Evolutionary conservation across 2,329 filamentous ascomycete species (phyloP), one percentile per base, ranked within the genome.

Genomic region (Pseudogymnoascus sp.): DNA sequence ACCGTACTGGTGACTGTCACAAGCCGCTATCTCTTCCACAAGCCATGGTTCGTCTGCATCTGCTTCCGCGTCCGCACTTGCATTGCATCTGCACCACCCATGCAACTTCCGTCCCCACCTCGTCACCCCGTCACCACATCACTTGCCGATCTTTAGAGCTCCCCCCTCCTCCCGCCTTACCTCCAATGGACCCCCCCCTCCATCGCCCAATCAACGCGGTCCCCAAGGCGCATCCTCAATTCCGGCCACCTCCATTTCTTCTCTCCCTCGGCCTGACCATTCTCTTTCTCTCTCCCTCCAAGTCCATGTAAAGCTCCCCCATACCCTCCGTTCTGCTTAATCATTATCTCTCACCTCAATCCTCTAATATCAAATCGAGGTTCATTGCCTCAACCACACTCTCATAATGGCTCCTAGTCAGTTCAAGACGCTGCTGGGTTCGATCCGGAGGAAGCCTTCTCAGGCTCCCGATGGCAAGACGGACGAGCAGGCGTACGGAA

Each of bases 391-490:
- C 50, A 21, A 35, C 17, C 29, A 2, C 7, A 56, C 29, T 35
- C 50, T 56, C 62, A 68, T 42, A 61, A 72, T 72, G 71, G 64
- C 67, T 64, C 66, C 68, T 29, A 35, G 46, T 60, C 75, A 76
- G 68, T 65, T 81, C 38, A 77, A 75, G 64, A 73, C 74, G 7
- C 68, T 81, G 19, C 68, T 82, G 46, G 77, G 76, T 29, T 75
- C 74, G 23, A 79, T 82, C 65, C 76, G 75, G 66, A 74, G 74
- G 64, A 80, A 79, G 71, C 79, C 80, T 26, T 72, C 76, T 1
- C 73, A 71, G 62, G 77, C 79, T 40, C 78, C 79, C 56, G 80
- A 82, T 74, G 78, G 79, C 40, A 75, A 77, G 67, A 75, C 75
- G 3, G 76, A 76, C 64, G 69, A 70, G 7, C 71, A 78, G 61